phyloP scores from a whole-genome alignment of 805 yeast species.

The Babjeviella inositovora region DNA sequence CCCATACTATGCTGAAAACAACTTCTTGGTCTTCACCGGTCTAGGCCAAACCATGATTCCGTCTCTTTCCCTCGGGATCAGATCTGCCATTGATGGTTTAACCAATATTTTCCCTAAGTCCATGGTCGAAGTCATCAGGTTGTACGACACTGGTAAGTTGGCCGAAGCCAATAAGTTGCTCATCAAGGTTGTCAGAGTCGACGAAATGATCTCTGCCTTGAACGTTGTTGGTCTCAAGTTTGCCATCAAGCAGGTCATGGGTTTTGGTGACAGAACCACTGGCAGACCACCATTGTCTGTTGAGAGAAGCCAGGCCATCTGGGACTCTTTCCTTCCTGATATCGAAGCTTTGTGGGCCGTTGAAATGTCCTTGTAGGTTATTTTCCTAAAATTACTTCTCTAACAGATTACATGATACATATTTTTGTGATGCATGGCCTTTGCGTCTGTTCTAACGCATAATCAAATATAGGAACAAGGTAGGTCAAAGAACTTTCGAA shows the following conservation, averaged over 20 bases:
- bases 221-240: slow-evolving; percentile 14
- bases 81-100: slow-evolving; percentile 11
- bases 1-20: slow-evolving; percentile 3
- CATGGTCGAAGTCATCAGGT: slow-evolving; percentile 6
- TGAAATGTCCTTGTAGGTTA: no score
- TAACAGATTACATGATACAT: no score
- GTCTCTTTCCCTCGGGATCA: slow-evolving; percentile 8
- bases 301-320: no score
- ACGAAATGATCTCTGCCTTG: slow-evolving; percentile 11
- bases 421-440: no score
- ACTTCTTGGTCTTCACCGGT: slow-evolving; percentile 10
- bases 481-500: no score
- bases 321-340: no score
- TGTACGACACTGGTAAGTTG: slow-evolving; percentile 5
- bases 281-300: slow-evolving; percentile 16
- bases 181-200: slow-evolving; percentile 7
- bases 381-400: no score
- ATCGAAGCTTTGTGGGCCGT: no score
- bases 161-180: slow-evolving; percentile 9
- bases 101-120: slow-evolving; percentile 9
- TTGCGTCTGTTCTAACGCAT: no score
- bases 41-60: slow-evolving; percentile 11
- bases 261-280: slow-evolving; percentile 8
- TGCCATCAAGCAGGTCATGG: slow-evolving; percentile 7
- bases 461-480: no score